phyloP scores from a whole-genome alignment of 257 asterid genomes.

The Nicotiana otophora region DNA sequence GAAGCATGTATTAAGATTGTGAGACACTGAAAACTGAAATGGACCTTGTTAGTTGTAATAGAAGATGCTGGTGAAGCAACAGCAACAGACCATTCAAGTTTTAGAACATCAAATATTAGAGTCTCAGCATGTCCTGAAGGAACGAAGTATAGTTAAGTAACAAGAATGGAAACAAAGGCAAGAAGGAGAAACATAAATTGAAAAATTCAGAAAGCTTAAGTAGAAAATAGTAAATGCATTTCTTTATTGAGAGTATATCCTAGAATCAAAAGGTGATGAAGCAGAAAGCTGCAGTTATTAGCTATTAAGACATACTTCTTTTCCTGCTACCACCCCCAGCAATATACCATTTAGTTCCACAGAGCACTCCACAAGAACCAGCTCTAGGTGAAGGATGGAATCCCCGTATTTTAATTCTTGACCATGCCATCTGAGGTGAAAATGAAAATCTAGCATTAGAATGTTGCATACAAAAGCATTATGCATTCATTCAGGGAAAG shows the following conservation, averaged over 20 bases:
- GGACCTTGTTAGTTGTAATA: slow-evolving; percentile 80
- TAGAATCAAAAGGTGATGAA: background rate
- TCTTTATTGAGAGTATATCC: background rate
- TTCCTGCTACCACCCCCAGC: slow-evolving; percentile 97
- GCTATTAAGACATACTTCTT: slow-evolving; percentile 49
- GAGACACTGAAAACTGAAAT: slow-evolving; percentile 5
- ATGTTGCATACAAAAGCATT: background rate
- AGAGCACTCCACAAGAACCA: slow-evolving; percentile 94
- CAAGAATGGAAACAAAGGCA: background rate
- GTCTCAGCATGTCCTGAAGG: slow-evolving; percentile 84
- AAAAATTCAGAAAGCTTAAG: background rate
- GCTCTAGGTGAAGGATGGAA: slow-evolving; percentile 98
- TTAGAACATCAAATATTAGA: slow-evolving; percentile 72
- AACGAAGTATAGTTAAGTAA: background rate
- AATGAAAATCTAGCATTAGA: slow-evolving; percentile 11
- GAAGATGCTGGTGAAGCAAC: slow-evolving; percentile 78
- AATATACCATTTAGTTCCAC: slow-evolving; percentile 93
- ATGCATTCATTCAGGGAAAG: background rate
- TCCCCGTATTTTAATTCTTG: slow-evolving; percentile 76
- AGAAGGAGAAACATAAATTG: background rate
- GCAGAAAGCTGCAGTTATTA: background rate
- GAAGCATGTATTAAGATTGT: background rate
- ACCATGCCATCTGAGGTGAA: slow-evolving; percentile 86
- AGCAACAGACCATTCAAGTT: slow-evolving; percentile 86
- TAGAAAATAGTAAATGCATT: background rate